Percentiles rank a stretch among this genome's conserved stretches.
Conservation (phyloP, 2,329 filamentous ascomycete species). For the Curvularia sp. region DNA sequence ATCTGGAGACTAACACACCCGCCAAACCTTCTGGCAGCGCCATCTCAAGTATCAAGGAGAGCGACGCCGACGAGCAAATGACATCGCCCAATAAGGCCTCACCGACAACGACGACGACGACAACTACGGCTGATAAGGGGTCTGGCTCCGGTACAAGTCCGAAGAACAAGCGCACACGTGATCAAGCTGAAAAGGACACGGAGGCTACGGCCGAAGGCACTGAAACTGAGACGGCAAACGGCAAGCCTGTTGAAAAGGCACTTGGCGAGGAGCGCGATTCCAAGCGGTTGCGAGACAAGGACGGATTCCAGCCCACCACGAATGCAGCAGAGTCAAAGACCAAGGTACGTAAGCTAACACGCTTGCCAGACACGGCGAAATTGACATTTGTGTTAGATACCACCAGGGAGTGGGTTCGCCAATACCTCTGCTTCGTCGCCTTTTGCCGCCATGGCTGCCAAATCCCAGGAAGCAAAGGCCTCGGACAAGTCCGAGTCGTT, state of each 20-base stretch:
- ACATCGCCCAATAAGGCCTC: conserved; percentile 27
- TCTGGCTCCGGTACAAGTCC: conserved; percentile 48
- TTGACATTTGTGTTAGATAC: conserved; percentile 38
- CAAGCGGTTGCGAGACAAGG: conserved; percentile 49
- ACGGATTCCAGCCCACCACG: conserved; percentile 28
- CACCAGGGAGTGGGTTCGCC: conserved; percentile 53
- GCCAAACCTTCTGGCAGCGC: conserved; percentile 45
- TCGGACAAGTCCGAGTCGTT: conserved; percentile 29
- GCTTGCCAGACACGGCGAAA: neutral
- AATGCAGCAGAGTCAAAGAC: conserved; percentile 30
- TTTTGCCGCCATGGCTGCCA: conserved; percentile 55
- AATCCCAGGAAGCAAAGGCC: conserved; percentile 40
- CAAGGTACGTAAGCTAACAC: conserved; percentile 29
- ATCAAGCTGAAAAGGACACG: conserved; percentile 35
- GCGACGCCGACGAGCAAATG: conserved; percentile 43
- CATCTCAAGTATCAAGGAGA: conserved; percentile 40
- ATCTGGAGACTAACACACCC: conserved; percentile 31
- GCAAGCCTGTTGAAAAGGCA: conserved; percentile 24
- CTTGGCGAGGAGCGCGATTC: conserved; percentile 42
- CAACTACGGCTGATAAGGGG: conserved; percentile 15
- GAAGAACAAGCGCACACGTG: conserved; percentile 59
- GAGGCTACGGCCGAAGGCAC: conserved; percentile 18
- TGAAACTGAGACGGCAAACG: conserved; percentile 24
- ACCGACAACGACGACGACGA: conserved; percentile 9
- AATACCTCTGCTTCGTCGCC: conserved; percentile 58